phyloP scores from a whole-genome alignment of 2,329 filamentous ascomycete genomes.

The Neonectria neomacrospora region DNA sequence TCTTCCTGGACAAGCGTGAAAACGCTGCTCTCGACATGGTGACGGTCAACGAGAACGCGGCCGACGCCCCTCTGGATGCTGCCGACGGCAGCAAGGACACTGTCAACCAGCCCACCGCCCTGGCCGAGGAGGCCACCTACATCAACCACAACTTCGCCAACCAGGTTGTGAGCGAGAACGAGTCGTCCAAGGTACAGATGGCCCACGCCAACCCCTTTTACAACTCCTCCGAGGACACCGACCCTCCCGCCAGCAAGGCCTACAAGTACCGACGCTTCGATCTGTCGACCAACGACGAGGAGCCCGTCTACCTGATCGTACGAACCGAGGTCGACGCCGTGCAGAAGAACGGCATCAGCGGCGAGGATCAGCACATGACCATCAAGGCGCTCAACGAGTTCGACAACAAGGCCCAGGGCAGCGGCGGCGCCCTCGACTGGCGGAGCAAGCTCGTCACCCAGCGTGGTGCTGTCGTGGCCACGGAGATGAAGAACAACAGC shows the following conservation, averaged over 20 bases:
- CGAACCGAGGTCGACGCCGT: slow-evolving; percentile 96
- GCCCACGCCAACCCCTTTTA: slow-evolving; percentile 95
- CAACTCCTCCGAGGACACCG: slow-evolving; percentile 90
- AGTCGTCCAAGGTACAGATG: slow-evolving; percentile 84
- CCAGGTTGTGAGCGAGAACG: slow-evolving; percentile 89
- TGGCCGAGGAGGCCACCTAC: slow-evolving; percentile 97
- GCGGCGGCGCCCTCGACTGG: slow-evolving; percentile 96
- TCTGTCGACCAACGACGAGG: slow-evolving; percentile 92
- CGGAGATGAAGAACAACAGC: slow-evolving; percentile 99
- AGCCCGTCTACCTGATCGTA: slow-evolving; percentile 92
- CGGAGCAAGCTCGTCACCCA: slow-evolving; percentile 92
- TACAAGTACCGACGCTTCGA: slow-evolving; percentile 99
- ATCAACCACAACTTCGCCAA: slow-evolving; percentile 99
- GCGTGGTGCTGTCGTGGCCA: slow-evolving; percentile 96
- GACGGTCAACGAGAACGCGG: slow-evolving; percentile 98
- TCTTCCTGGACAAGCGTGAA: slow-evolving; percentile 98
- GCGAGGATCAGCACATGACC: slow-evolving; percentile 90
- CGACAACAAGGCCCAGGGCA: slow-evolving; percentile 96
- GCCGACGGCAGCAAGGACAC: slow-evolving; percentile 92
- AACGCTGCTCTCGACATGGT: slow-evolving; percentile 96
- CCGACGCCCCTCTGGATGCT: slow-evolving; percentile 90
- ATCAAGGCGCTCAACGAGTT: slow-evolving; percentile 99
- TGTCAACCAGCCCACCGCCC: slow-evolving; percentile 91
- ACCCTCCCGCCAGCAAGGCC: slow-evolving; percentile 92
- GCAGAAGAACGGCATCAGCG: slow-evolving; percentile 91